Conservation (phyloP, 1,284 basidiomycete species). For the Moesziomyces sp. region DNA sequence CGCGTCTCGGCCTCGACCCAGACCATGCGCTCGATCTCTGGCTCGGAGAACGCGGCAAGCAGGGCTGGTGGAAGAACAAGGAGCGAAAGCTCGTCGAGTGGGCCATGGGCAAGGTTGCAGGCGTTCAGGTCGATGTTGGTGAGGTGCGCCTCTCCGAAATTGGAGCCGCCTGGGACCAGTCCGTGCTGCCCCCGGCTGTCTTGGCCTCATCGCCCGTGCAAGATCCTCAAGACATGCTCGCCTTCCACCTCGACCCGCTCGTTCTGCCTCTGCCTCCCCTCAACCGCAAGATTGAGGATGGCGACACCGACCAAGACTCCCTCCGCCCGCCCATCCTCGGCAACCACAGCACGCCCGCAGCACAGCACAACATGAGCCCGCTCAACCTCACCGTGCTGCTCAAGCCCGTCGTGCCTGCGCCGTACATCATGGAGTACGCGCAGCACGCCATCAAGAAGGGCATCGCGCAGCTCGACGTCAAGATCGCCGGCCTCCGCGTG, state of each 20-base stretch:
- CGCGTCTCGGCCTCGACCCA: constrained; percentile 58
- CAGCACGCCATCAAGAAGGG: constrained; percentile 48
- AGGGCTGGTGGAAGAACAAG: constrained; percentile 53
- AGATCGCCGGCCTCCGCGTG: constrained; percentile 50
- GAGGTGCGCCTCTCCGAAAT: constrained; percentile 51
- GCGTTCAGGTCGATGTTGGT: constrained; percentile 55
- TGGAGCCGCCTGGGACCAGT: constrained; percentile 31
- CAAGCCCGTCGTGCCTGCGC: constrained; percentile 55
- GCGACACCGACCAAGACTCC: constrained; percentile 9
- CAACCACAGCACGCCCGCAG: constrained; percentile 49
- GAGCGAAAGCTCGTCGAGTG: constrained; percentile 60
- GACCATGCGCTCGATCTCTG: constrained; percentile 59
- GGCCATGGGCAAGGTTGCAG: constrained; percentile 57
- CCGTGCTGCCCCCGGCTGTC: constrained; percentile 13
- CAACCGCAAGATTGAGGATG: constrained; percentile 25
- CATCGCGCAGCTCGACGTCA: constrained; percentile 55
- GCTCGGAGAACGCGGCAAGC: constrained; percentile 47
- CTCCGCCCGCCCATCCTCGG: constrained; percentile 44
- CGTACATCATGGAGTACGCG: constrained; percentile 52
- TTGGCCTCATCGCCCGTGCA: not conserved
- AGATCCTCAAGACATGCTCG: constrained; percentile 52
- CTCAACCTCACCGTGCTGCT: constrained; percentile 58
- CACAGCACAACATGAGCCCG: constrained; percentile 51
- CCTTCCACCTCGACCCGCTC: constrained; percentile 61
- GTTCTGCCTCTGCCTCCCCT: constrained; percentile 54